Base-by-base conservation (phyloP, 352 stramenopile species). In the Globisporangium mamillatum region DNA sequence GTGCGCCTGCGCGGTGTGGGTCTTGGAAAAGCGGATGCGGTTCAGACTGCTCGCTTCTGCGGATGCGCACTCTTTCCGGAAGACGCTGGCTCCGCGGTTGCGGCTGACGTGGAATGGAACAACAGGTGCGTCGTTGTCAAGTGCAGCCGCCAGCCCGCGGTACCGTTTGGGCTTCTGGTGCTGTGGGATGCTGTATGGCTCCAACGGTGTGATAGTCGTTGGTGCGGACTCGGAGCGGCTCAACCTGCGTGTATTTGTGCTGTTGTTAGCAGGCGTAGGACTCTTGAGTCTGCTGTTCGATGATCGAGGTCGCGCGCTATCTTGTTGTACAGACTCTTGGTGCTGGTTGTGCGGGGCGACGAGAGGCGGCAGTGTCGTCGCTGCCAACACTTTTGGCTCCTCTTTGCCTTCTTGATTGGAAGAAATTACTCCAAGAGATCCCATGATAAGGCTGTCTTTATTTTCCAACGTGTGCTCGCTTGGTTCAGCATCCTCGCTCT, bases 181-280 rank as follows among this genome's bases (percentile, higher is more conserved):
- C 52, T 66, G 58, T 12, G 61, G 16, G 25, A 63, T 67, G 16
- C 9, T 24, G 44, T 50, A 48, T 12, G 52, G 50, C 22, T 63
- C 55, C n/a, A 55, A 12, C 41, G 68, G 62, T 36, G 74, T 62
- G 10, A 87, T 67, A 1, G 72, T 76, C 16, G 69, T 55, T 46
- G 81, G 76, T 3, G 82, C 81, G 1, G 82, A 89, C 32, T 91
- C 81, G 8, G 82, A 89, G 24, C 78, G 79, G 10, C 32, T 61
- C 14, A 78, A 34, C 4, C 20, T 50, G 22, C 53, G 56, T 8
- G 25, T n/a, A 55, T 60, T 57, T 4, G 69, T 64, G 9, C 20
- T 54, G 10, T 50, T 10, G 4, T 20, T 63, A 2, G 0, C 10
- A 24, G 2, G 9, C 36, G 24, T 25, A 34, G 12, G n/a, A 2